Conservation (phyloP, 2,329 filamentous ascomycete genomes). For the Apiospora kogelbergensis region DNA sequence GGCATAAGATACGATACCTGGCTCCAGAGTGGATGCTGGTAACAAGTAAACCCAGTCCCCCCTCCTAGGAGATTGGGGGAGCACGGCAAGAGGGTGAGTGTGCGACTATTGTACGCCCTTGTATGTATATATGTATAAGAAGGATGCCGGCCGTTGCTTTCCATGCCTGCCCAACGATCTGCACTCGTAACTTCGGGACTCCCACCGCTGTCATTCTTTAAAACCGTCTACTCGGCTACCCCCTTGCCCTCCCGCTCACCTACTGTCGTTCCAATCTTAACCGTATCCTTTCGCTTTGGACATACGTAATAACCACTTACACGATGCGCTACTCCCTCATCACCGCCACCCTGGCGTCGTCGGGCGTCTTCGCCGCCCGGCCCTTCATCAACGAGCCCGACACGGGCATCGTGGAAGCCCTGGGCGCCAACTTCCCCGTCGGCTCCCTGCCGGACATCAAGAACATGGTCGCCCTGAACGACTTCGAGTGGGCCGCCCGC, state of each 20-base stretch:
- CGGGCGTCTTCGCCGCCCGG: constrained; percentile 40
- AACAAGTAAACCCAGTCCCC: neutral
- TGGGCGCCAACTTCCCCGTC: constrained; percentile 33
- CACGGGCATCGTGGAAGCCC: constrained; percentile 41
- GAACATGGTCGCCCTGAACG: constrained; percentile 48
- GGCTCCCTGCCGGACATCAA: constrained; percentile 41
- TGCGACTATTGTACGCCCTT: neutral
- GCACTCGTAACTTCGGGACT: neutral
- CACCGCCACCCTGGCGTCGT: constrained; percentile 27
- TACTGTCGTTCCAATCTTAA: neutral
- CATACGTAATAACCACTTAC: neutral
- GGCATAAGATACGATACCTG: neutral
- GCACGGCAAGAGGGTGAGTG: neutral
- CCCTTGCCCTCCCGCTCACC: no score
- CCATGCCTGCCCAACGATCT: neutral
- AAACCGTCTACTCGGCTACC: no score
- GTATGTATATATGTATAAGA: neutral
- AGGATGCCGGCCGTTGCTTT: neutral
- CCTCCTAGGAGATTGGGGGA: neutral
- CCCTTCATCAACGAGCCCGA: constrained; percentile 46
- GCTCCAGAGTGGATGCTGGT: neutral
- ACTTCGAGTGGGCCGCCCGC: constrained; percentile 54
- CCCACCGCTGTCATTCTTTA: neutral
- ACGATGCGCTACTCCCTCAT: constrained; percentile 29
- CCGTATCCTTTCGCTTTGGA: neutral